Percentiles rank a stretch among this genome's conserved stretches.
Evolutionary conservation across 2,329 filamentous ascomycete genomes (phyloP).

Genomic region (Grosmannia huntii): DNA sequence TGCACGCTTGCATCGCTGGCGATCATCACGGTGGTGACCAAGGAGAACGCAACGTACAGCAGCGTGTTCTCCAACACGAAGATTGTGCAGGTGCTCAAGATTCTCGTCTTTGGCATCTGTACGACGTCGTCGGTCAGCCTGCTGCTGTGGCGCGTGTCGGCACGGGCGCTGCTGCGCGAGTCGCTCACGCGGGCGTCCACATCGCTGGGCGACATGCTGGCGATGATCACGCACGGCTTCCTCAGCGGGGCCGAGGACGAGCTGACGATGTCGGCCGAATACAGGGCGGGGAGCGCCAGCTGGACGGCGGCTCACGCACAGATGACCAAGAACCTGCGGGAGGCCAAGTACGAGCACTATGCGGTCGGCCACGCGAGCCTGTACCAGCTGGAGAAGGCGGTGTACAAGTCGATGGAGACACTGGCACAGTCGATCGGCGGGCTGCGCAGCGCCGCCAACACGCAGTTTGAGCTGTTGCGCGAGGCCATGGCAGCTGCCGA

Average conservation of each 20-base stretch:
- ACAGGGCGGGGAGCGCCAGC: slow-evolving; percentile 44
- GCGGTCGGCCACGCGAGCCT: slow-evolving; percentile 65
- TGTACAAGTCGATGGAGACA: slow-evolving; percentile 74
- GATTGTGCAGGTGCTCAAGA: slow-evolving; percentile 69
- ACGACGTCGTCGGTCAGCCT: slow-evolving; percentile 65
- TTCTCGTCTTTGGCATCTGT: slow-evolving; percentile 66
- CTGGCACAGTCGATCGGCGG: slow-evolving; percentile 84
- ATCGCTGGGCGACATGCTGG: slow-evolving; percentile 68
- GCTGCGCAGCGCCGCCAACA: slow-evolving; percentile 74
- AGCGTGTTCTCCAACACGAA: slow-evolving; percentile 73
- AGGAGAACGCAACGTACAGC: slow-evolving; percentile 76
- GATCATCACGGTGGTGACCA: slow-evolving; percentile 80
- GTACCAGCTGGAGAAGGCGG: slow-evolving; percentile 63
- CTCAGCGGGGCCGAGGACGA: slow-evolving; percentile 72
- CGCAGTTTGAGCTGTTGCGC: slow-evolving; percentile 74
- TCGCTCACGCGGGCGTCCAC: slow-evolving; percentile 63
- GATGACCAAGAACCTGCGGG: slow-evolving; percentile 65
- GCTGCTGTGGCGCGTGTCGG: slow-evolving; percentile 65
- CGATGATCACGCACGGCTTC: slow-evolving; percentile 71
- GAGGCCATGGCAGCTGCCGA: slow-evolving; percentile 28
- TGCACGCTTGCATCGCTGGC: slow-evolving; percentile 79
- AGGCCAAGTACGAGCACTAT: slow-evolving; percentile 85
- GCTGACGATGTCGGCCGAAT: slow-evolving; percentile 48
- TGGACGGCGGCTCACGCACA: slow-evolving; percentile 57
- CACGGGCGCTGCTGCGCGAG: slow-evolving; percentile 57